Evolutionary conservation across 495 filamentous ascomycete genomes (phyloP).

Genomic region (Lasiosphaeris hirsuta): DNA sequence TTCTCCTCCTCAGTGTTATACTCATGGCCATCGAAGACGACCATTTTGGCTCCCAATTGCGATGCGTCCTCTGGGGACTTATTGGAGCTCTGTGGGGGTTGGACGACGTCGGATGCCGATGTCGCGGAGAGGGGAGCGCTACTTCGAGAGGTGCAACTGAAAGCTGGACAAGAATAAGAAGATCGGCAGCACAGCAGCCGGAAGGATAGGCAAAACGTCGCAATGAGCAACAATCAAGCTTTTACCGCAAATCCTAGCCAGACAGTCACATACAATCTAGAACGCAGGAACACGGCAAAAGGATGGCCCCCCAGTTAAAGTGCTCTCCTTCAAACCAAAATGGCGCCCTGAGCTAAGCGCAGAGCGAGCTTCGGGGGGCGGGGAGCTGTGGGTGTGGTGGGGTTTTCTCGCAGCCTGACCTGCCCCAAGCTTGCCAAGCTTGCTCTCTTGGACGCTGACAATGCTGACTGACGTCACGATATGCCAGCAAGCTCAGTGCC

Average conservation of each 20-base stretch:
- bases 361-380: not conserved
- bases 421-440: not conserved
- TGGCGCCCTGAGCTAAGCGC: slow-evolving; percentile 1
- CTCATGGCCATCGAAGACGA: slow-evolving; percentile 78
- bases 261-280: not conserved
- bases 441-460: not conserved
- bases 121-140: not conserved
- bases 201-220: not conserved
- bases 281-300: not conserved
- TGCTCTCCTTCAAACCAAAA: not conserved
- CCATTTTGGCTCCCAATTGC: slow-evolving; percentile 54
- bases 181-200: not conserved
- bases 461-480: slow-evolving; percentile 8
- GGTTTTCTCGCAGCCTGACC: not conserved
- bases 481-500: too few species aligned
- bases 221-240: not conserved
- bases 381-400: not conserved
- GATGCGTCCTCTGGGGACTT: not conserved
- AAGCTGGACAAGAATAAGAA: not conserved
- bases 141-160: not conserved
- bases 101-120: not conserved
- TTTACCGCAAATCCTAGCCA: too few species aligned
- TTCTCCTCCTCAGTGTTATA: slow-evolving; percentile 85
- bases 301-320: not conserved
- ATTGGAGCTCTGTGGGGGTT: not conserved